Evolutionary conservation across 2,329 filamentous ascomycete species (phyloP), one percentile per base, ranked within the genome.

Genomic region (Aspergillus caelatus): DNA sequence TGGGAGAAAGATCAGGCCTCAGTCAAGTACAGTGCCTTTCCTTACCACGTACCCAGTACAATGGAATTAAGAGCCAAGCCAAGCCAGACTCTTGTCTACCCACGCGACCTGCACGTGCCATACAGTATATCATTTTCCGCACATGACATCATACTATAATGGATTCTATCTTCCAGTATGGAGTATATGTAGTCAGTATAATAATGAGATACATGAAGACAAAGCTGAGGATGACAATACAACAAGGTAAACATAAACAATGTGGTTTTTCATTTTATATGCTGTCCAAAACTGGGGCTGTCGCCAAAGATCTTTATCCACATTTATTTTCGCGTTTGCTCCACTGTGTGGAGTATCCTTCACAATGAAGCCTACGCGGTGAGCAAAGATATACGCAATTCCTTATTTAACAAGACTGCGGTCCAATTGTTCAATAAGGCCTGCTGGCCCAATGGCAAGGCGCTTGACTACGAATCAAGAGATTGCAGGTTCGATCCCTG

Each of bases 391-490:
- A 1, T 10, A n/a, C 4, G 8, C 3, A 3, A 3, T 7, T 1
- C 39, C 19, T 9, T 46, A 46, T 46, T 0, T 11, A 46, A 1
- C 2, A 7, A 1, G 10, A 10, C 21, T 43, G 10, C 6, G 2
- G 2, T 1, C 9, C 14, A 12, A 19, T 0, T 1, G 1, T 9
- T 26, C 34, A 39, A 28, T 4, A 28, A 55, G 52, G 52, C 52
- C 52, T 32, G 52, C 52, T 55, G 52, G 52, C 62, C 63, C 63
- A 68, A 67, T 68, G 80, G 80, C 76, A 82, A 81, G 79, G 80
- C 79, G 80, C 78, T 81, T 81, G 80, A 82, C 80, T 82, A 81
- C 80, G 80, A 79, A 81, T 82, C 80, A 81, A 80, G 78, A 82
- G 80, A 81, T 81, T 82, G 78, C 76, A 80, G 79, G 80, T 81